Base-by-base conservation (phyloP, 73 alveolate genomes). In the Durusdinium trenchii region DNA sequence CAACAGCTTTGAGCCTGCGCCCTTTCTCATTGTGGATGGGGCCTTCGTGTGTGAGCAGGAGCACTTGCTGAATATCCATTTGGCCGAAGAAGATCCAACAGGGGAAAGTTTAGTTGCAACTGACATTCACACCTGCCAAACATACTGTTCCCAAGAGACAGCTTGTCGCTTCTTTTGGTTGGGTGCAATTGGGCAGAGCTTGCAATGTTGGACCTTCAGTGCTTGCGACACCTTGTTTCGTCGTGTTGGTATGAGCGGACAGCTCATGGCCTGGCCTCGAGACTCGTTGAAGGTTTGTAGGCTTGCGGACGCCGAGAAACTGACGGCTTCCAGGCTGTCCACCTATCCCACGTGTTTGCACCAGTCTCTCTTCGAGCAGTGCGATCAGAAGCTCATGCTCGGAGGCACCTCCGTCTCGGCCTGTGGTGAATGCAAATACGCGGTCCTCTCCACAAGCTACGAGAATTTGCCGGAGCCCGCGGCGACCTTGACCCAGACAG, bases 201-300 rank as follows among this genome's bases (percentile, higher is more conserved):
- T n/a, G 91, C 91, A 81, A 45, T 81, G 91, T 42, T 42, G 91
- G 91, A 46, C 57, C 46, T 81, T 45, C 91, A n/a, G 60, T 36
- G 10, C 38, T 7, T 81, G 91, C 20, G 30, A 45, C 32, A 42
- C 57, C 61, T 16, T 81, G 18, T 81, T 45, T n/a, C 91, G 91
- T 32, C 67, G 57, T 62, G 67, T 81, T n/a, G 91, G 91, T 26
- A 36, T 81, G 38, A 23, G 43, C 45, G 91, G 91, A 36, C 16
- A 26, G 40, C 91, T 81, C 42, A 42, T 42, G 67, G 52, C 91
- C 32, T 81, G 57, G 52, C 91, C 91, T 32, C 26, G 46, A 42
- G n/a, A n/a, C n/a, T 38, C 30, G 43, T 4, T 40, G 2, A 42
- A 81, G 18, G 91, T 81, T 35, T 81, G 91, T 30, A 32, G 67